Conservation (phyloP, 768 basidiomycete genomes). For the Agaricus blazei region DNA sequence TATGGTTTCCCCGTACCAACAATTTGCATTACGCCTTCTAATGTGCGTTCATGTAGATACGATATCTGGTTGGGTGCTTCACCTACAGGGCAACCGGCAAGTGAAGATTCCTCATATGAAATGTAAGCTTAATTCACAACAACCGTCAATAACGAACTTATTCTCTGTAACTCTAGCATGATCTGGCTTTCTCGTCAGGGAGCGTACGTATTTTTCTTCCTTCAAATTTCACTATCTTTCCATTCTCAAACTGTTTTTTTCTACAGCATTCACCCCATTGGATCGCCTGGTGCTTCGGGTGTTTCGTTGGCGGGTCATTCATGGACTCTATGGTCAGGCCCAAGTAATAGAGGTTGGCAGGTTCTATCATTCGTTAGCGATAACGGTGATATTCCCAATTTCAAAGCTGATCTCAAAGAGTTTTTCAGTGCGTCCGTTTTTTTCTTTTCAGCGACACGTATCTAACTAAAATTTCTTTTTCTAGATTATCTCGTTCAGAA, state of each 20-base stretch:
- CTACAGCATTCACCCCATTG: slow-evolving; percentile 49
- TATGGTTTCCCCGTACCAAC: background rate
- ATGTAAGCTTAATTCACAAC: slow-evolving; percentile 32
- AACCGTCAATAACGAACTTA: background rate
- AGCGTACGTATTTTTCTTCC: slow-evolving; percentile 28
- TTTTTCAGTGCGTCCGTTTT: slow-evolving; percentile 42
- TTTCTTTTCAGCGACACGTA: background rate
- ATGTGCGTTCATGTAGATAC: slow-evolving; percentile 26
- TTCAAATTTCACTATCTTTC: background rate
- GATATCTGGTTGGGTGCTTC: slow-evolving; percentile 50
- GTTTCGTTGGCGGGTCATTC: slow-evolving; percentile 41
- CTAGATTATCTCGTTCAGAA: slow-evolving; percentile 41
- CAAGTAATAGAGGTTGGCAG: slow-evolving; percentile 47
- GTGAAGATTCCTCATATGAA: slow-evolving; percentile 44
- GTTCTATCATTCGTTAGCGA: slow-evolving; percentile 51
- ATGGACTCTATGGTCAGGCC: slow-evolving; percentile 55
- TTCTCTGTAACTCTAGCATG: slow-evolving; percentile 32
- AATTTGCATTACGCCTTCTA: background rate
- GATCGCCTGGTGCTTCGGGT: slow-evolving; percentile 38
- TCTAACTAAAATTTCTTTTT: background rate
- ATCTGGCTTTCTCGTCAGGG: slow-evolving; percentile 57
- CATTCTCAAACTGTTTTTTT: background rate
- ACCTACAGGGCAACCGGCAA: slow-evolving; percentile 37
- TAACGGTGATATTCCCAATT: slow-evolving; percentile 42
- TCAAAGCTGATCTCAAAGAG: slow-evolving; percentile 45